Evolutionary conservation across 2,329 filamentous ascomycete species (phyloP).

Genomic region (Alternaria brassicae): DNA sequence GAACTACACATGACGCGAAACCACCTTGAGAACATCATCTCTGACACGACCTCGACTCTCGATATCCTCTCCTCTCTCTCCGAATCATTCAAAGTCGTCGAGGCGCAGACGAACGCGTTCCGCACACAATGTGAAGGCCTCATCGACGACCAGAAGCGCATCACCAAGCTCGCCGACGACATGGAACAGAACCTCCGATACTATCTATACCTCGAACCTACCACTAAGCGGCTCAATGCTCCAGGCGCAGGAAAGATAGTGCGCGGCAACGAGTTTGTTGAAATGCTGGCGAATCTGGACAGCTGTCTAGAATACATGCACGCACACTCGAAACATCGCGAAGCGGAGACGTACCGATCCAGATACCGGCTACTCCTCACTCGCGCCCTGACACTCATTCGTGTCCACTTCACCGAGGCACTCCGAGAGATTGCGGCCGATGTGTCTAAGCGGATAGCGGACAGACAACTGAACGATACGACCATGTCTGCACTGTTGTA

Average conservation of each 20-base stretch:
- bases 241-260: slow-evolving; percentile 88
- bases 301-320: slow-evolving; percentile 94
- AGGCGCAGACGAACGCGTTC: slow-evolving; percentile 90
- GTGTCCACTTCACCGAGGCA: slow-evolving; percentile 70
- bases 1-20: slow-evolving; percentile 81
- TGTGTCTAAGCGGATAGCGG: slow-evolving; percentile 68
- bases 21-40: slow-evolving; percentile 80
- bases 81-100: slow-evolving; percentile 84
- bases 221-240: slow-evolving; percentile 87
- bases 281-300: slow-evolving; percentile 87
- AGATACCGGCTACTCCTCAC: slow-evolving; percentile 84
- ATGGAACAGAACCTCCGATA: slow-evolving; percentile 92
- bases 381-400: slow-evolving; percentile 69
- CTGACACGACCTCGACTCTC: slow-evolving; percentile 78
- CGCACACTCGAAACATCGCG: slow-evolving; percentile 81
- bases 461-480: slow-evolving; percentile 73
- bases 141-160: slow-evolving; percentile 78
- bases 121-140: slow-evolving; percentile 90
- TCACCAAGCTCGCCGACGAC: slow-evolving; percentile 80
- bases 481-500: slow-evolving; percentile 75
- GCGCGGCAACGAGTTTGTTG: slow-evolving; percentile 81
- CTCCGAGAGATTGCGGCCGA: slow-evolving; percentile 68
- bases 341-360: slow-evolving; percentile 85
- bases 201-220: slow-evolving; percentile 91
- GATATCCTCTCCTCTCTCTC: slow-evolving; percentile 79